Evolutionary conservation across 768 basidiomycete species (phyloP).

Genomic region (Porphyrellus cyaneotinctus): DNA sequence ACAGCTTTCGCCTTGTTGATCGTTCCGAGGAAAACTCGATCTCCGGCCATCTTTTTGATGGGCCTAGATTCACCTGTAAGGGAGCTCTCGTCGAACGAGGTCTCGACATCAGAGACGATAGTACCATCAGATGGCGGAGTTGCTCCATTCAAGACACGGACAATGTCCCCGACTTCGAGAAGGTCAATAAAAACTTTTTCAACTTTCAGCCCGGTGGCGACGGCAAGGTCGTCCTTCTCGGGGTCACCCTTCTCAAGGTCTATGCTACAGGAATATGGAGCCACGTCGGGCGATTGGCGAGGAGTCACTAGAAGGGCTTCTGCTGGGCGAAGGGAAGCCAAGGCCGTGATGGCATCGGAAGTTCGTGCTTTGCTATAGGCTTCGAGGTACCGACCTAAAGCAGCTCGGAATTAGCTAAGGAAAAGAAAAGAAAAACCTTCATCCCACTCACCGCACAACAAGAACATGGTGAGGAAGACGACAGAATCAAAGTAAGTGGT

Average conservation of each 20-base stretch:
- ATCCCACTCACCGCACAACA: conserved; percentile 53
- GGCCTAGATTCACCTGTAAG: conserved; percentile 75
- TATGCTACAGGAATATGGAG: conserved; percentile 1
- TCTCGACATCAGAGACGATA: conserved; percentile 44
- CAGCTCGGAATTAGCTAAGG: neutral
- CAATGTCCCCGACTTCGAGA: conserved; percentile 74
- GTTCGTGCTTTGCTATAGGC: conserved; percentile 66
- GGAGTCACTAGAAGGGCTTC: conserved; percentile 52
- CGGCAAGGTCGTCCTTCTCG: conserved; percentile 12
- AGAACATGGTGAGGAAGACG: conserved; percentile 77
- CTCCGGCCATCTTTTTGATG: conserved; percentile 57
- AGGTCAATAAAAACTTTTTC: conserved; percentile 51
- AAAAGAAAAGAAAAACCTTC: neutral
- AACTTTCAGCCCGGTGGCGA: conserved; percentile 25
- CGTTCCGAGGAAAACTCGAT: conserved; percentile 72
- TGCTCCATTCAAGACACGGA: conserved; percentile 67
- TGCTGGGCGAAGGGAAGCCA: conserved; percentile 60
- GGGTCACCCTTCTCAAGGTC: conserved; percentile 40
- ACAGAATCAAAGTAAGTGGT: conserved; percentile 81
- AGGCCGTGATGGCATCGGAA: conserved; percentile 66
- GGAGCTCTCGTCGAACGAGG: conserved; percentile 76
- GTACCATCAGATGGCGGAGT: conserved; percentile 76
- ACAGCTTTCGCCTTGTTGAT: conserved; percentile 62
- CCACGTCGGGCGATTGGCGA: conserved; percentile 6
- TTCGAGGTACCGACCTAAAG: conserved; percentile 58